phyloP scores from a whole-genome alignment of 768 basidiomycete species.

The Panellus pusillus region DNA sequence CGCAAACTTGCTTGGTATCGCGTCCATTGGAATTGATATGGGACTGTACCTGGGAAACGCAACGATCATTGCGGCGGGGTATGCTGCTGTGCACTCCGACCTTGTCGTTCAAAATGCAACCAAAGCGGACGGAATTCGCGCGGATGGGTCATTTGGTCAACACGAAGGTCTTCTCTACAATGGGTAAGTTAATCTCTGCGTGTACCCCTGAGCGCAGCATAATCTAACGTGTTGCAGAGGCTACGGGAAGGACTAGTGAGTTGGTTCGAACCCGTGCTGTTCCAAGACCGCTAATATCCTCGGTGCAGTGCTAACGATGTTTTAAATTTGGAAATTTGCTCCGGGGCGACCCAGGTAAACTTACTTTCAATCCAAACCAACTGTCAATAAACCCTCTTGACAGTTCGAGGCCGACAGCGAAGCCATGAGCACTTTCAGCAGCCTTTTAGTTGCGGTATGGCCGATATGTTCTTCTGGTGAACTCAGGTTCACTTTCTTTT shows the following conservation, averaged over 20 bases:
- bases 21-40: constrained; percentile 43
- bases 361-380: no score
- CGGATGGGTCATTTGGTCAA: constrained; percentile 28
- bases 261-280: background rate
- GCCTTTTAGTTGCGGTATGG: constrained; percentile 36
- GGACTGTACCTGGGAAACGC: constrained; percentile 30
- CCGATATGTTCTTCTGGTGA: background rate
- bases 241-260: constrained; percentile 23
- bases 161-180: constrained; percentile 49
- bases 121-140: constrained; percentile 44
- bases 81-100: constrained; percentile 38
- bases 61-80: constrained; percentile 33
- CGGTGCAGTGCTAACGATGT: constrained; percentile 44
- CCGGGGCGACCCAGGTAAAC: constrained; percentile 37
- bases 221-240: background rate
- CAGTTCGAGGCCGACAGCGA: constrained; percentile 35
- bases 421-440: constrained; percentile 36
- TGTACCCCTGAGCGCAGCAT: background rate
- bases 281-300: no score
- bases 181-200: constrained; percentile 41
- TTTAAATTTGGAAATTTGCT: constrained; percentile 45
- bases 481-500: background rate
- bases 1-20: constrained; percentile 55
- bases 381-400: no score
- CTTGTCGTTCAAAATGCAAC: constrained; percentile 37